These are phyloP conservation scores for Bjerkandera adusta DNA, from an alignment of 1,284 basidiomycete species.

Conservation along the genomic window DNA sequence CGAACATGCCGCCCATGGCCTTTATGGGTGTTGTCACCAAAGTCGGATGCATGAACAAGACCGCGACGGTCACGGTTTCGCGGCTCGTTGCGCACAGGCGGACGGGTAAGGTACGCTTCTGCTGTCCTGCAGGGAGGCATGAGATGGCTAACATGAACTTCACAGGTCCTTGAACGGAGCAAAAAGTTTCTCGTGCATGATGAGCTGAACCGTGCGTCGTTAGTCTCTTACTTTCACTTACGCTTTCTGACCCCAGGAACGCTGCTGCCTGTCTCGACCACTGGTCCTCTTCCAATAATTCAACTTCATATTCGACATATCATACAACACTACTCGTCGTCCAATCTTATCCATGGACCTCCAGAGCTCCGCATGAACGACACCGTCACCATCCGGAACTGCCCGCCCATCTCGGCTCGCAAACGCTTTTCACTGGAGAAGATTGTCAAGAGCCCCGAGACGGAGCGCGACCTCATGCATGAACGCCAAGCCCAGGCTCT, in stretches of 20 bases:
- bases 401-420: constrained; percentile 71
- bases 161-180: constrained; percentile 63
- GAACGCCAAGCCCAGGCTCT: constrained; percentile 13
- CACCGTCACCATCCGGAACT: constrained; percentile 72
- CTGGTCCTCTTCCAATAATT: not conserved
- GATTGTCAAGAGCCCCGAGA: constrained; percentile 64
- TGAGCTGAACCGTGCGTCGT: constrained; percentile 54
- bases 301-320: not conserved
- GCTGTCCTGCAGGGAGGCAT: not conserved
- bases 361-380: constrained; percentile 66
- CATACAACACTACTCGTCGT: not conserved
- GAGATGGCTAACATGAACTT: constrained; percentile 10
- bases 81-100: constrained; percentile 64
- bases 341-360: not conserved
- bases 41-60: constrained; percentile 78
- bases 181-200: constrained; percentile 80
- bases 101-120: constrained; percentile 69
- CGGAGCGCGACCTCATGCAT: constrained; percentile 45
- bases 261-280: not conserved
- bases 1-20: constrained; percentile 70
- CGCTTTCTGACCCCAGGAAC: not conserved
- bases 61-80: constrained; percentile 76
- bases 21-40: constrained; percentile 74
- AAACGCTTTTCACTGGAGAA: constrained; percentile 72
- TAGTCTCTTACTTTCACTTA: not conserved